Base-by-base conservation (phyloP, 352 stramenopile genomes). In the Pythium coloratum region DNA sequence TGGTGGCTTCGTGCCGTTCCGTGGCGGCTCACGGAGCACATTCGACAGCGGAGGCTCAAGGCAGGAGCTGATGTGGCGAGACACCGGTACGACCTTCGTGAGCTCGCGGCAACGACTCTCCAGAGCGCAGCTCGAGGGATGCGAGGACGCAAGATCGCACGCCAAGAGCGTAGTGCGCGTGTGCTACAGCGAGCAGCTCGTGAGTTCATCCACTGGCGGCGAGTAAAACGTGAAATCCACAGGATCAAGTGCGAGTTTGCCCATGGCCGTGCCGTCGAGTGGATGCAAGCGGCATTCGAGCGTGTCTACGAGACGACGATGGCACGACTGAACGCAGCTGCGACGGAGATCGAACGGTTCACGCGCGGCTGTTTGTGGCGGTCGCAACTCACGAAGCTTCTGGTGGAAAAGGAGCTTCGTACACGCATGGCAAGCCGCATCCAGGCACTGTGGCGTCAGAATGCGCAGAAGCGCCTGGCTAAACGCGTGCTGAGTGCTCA, bases 1-100 rank as follows among this genome's bases (percentile, higher is more conserved):
- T 86, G 78, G 73, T 95, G 87, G 84, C 76, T 92, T 3, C 70
- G 81, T 12, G 74, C 76, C 9, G 70, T 82, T 24, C 76, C 77
- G 6, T 70, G 81, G 1, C 72, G 86, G n/a, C 58, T 94, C 2
- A 42, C 60, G 2, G 55, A 51, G 2, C 84, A 95, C 62, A 66
- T 92, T 49, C 71, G 64, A n/a, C 13, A 62, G 8, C 60, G 58
- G 26, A 67, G 80, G 64, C 38, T 76, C 6, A 16, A 3, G 1
- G 49, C 54, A 5, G 55, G 69, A 30, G 51, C 65, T 5, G 44
- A 67, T 0, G 46, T 66, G 0, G 66, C 56, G n/a, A 72, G 67
- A 16, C 26, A 38, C 9, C 18, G 53, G n/a, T 82, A 75, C 46
- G 53, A 71, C 20, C 59, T 47, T 8, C 58, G 78, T 16, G 46